phyloP scores from a whole-genome alignment of 495 filamentous ascomycete genomes.

The Margaritispora aquatica region DNA sequence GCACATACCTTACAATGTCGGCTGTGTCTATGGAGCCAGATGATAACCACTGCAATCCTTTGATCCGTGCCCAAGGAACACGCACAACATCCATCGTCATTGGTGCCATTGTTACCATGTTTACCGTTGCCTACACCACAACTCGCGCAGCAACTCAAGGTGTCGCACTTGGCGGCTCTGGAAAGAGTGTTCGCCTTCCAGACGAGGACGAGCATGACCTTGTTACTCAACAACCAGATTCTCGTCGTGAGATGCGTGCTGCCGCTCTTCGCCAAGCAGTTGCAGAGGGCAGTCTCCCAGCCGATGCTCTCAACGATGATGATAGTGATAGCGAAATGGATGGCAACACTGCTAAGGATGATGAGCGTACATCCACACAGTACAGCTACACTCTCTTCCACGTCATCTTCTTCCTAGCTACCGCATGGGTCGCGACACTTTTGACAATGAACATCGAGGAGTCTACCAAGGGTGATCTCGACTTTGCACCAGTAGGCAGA shows the following conservation, averaged over 20 bases:
- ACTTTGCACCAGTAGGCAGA: slow-evolving; percentile 86
- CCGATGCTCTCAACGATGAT: slow-evolving; percentile 79
- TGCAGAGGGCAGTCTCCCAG: slow-evolving; percentile 83
- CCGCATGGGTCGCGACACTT: slow-evolving; percentile 90
- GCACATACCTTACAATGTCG: slow-evolving; percentile 97
- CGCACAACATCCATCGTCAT: slow-evolving; percentile 82
- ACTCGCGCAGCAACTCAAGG: slow-evolving; percentile 94
- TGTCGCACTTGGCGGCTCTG: slow-evolving; percentile 68
- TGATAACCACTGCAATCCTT: slow-evolving; percentile 88
- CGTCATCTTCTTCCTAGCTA: slow-evolving; percentile 94
- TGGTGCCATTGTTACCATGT: slow-evolving; percentile 92
- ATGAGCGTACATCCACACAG: slow-evolving; percentile 83
- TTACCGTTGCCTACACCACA: slow-evolving; percentile 95
- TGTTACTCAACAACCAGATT: slow-evolving; percentile 78
- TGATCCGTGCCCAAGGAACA: slow-evolving; percentile 87
- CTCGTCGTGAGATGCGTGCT: slow-evolving; percentile 82
- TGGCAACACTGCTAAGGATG: slow-evolving; percentile 61
- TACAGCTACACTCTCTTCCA: slow-evolving; percentile 98
- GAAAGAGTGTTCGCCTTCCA: slow-evolving; percentile 48
- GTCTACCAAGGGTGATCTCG: slow-evolving; percentile 36
- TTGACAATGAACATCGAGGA: slow-evolving; percentile 78
- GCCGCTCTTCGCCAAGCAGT: slow-evolving; percentile 89
- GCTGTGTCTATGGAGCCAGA: slow-evolving; percentile 99
- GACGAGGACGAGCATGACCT: slow-evolving; percentile 74
- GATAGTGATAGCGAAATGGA: slow-evolving; percentile 53